Evolutionary conservation across 345 rosid genomes (phyloP), one percentile per base, ranked within the genome.

Genomic region (Aegle marmelos): DNA sequence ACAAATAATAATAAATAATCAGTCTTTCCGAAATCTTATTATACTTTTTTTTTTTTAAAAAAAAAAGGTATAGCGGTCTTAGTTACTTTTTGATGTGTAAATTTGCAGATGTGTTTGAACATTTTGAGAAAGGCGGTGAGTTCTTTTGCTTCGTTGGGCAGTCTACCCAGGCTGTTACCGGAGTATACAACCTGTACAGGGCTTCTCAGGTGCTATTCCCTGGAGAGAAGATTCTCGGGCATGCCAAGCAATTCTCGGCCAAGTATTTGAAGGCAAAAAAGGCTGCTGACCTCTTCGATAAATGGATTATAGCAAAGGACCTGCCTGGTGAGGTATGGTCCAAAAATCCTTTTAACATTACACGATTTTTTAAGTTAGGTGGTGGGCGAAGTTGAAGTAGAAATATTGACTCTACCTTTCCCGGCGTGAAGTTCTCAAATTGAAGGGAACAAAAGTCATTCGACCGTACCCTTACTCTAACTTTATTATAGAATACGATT

Each of bases 261-360:
- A 80, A 80, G 5, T 91, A 85, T 81, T 78, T 97, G 2, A 83
- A 76, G 77, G 79, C 83, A 63, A 94, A 91, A 84, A 90, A 80
- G 75, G 90, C 82, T 10, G 86, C 86, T 28, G 81, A 90, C 70
- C 87, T 97, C 54, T 54, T 91, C 4, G 99, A 97, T 73, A 97
- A 97, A 83, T 97, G 99, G 99, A 85, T 97, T 64, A 94, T 94
- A 61, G 90, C 90, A 75, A 97, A 94, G 79, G 99, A 97, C 85
- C 83, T 97, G 53, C 92, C 97, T 10, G 96, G 98, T 39, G 99
- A 97, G 95, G 99, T 96, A 83, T 16, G 74, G 8, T 45, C 6
- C 9, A 57, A 45, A 71, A 61, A 30, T 28, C 7, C 8, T 30
- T 33, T 50, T 1, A 8, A 69, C 24, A 16, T 48, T n/a, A 21